Evolutionary conservation across 306 rosid genomes (phyloP).

Genomic region (Citrullus amarus): DNA sequence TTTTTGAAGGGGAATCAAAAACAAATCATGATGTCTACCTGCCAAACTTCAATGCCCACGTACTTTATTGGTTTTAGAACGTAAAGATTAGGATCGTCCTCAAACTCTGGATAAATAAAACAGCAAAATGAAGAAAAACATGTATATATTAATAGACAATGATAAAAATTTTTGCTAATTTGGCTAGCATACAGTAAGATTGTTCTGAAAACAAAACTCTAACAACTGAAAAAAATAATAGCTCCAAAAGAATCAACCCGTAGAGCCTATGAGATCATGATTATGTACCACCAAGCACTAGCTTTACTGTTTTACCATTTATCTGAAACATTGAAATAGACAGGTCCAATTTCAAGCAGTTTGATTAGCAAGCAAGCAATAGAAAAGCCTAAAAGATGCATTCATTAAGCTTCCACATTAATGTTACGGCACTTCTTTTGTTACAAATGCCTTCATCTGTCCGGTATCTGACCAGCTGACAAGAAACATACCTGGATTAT

Average conservation of each 20-base stretch:
- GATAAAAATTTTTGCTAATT: background rate
- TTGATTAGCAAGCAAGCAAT: background rate
- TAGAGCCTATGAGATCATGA: background rate
- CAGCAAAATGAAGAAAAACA: background rate
- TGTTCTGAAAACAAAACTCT: background rate
- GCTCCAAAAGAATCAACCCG: background rate
- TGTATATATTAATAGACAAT: background rate
- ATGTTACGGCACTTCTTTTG: background rate
- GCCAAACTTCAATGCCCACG: slow-evolving; percentile 98
- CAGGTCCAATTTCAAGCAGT: background rate
- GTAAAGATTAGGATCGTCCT: slow-evolving; percentile 83
- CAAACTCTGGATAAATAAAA: slow-evolving; percentile 52
- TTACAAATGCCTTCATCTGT: background rate
- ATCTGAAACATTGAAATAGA: background rate
- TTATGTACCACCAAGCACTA: background rate
- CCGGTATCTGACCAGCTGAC: background rate
- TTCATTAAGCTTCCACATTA: background rate
- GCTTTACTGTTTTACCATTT: background rate
- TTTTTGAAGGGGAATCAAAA: background rate
- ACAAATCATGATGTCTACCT: slow-evolving; percentile 31
- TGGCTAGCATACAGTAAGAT: background rate
- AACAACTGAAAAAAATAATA: background rate
- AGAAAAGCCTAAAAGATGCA: background rate
- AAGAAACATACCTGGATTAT: slow-evolving; percentile 70
- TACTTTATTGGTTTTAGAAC: slow-evolving; percentile 81